phyloP scores from a whole-genome alignment of 371 early-diverging fungal genomes.

The Syncephalastrum monosporum region DNA sequence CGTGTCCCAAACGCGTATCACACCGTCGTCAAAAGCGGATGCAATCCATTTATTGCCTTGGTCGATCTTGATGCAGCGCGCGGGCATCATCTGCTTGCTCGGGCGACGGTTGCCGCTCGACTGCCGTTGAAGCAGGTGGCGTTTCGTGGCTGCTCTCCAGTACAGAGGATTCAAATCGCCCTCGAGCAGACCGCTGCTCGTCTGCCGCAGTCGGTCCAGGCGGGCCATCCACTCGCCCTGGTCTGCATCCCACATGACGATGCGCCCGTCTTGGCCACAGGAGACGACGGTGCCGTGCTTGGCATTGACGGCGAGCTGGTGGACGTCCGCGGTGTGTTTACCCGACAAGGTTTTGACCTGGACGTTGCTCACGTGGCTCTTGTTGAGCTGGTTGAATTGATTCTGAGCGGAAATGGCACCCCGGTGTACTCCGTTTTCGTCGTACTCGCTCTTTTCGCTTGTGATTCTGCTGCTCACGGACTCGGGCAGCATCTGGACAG shows the following conservation, averaged over 20 bases:
- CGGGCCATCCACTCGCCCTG: slow-evolving; percentile 31
- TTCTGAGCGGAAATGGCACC: slow-evolving; percentile 40
- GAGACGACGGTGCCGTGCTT: slow-evolving; percentile 25
- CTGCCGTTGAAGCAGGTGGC: neutral
- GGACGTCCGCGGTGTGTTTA: slow-evolving; percentile 33
- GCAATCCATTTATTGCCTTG: slow-evolving; percentile 28
- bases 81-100: slow-evolving; percentile 9
- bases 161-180: slow-evolving; percentile 24
- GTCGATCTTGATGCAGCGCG: slow-evolving; percentile 30
- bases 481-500: slow-evolving; percentile 11
- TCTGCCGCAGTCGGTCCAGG: slow-evolving; percentile 23
- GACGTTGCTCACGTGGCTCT: slow-evolving; percentile 21
- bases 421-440: slow-evolving; percentile 31
- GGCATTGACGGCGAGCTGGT: slow-evolving; percentile 15
- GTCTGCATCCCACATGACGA: slow-evolving; percentile 32
- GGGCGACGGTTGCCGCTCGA: neutral
- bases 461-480: slow-evolving; percentile 7
- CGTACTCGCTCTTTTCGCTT: slow-evolving; percentile 25
- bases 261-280: slow-evolving; percentile 31
- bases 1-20: slow-evolving; percentile 32
- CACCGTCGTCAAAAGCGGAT: slow-evolving; percentile 37
- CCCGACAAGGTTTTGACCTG: slow-evolving; percentile 31
- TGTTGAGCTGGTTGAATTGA: slow-evolving; percentile 25
- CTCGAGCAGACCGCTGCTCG: slow-evolving; percentile 11
- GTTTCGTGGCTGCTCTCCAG: slow-evolving; percentile 3